Evolutionary conservation across 2,329 filamentous ascomycete genomes (phyloP), one percentile per base, ranked within the genome.

Genomic region (Metarhizium anisopliae): DNA sequence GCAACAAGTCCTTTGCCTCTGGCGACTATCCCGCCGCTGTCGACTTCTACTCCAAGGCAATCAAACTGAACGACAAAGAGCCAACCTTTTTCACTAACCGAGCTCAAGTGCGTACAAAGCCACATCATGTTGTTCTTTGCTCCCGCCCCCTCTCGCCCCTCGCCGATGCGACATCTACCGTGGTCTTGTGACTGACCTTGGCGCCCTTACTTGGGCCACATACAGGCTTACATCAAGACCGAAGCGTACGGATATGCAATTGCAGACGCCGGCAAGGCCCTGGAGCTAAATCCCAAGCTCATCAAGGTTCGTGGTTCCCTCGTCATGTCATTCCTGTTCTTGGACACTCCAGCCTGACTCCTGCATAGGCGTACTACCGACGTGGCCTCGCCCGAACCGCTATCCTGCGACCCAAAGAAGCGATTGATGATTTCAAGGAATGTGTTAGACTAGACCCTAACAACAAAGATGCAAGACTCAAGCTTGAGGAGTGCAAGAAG

Each of bases 211-310:
- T 55, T 53, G 32, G 49, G 20, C 3, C 30, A 29, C 45, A n/a
- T 56, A 14, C 57, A 96, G 90, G 90, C 90, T 61, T 82, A 99
- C 70, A 93, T 99, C 72, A 97, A 96, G 76, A 86, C 93, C 43
- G 94, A 99, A 72, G 85, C 93, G 20, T 97, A 92, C 69, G 94
- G 94, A 43, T 95, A 93, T 74, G 92, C 94, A 29, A 87, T 97
- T 64, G 80, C 85, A 53, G 94, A 99, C 74, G 90, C 93, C 36
- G 89, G 88, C 54, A 95, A 89, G 72, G 94, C 94, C 16, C 85
- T 97, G 67, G 90, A 95, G 69, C 77, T 97, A 57, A 90, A 97
- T 67, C 84, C 90, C 16, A 83, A 84, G 66, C 90, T 96, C 69
- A 82, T 93, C 70, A 97, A 97, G 85, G 90, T 92, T 71, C 61